These are phyloP conservation scores for Acanthamoeba quina DNA, from an alignment of 208 protist species.

Conservation along the genomic window DNA sequence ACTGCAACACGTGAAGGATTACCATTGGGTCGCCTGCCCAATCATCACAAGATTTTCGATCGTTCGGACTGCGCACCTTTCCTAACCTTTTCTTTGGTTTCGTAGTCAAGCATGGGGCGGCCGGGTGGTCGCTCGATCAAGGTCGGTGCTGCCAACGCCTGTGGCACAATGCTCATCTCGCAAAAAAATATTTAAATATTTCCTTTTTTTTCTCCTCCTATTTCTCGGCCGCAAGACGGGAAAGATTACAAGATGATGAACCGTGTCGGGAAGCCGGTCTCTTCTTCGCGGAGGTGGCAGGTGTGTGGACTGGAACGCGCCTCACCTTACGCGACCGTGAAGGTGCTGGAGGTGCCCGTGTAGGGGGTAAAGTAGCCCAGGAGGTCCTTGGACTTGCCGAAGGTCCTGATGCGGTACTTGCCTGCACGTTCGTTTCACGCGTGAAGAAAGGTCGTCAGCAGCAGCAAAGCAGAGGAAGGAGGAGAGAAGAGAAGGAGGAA, in stretches of 20 bases:
- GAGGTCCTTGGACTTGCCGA: slow-evolving; percentile 64
- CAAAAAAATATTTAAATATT: not conserved
- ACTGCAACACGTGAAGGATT: not conserved
- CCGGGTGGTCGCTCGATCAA: not conserved
- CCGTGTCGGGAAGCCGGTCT: not conserved
- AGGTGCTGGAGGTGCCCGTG: slow-evolving; percentile 53
- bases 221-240: not conserved
- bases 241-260: not conserved
- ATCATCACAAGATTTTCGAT: not conserved
- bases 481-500: slow-evolving; percentile 46
- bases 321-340: slow-evolving; percentile 39
- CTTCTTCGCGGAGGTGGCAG: not conserved
- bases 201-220: not conserved
- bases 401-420: slow-evolving; percentile 74
- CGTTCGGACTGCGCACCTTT: not conserved
- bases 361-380: slow-evolving; percentile 37
- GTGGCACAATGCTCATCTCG: not conserved
- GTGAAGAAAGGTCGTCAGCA: not conserved
- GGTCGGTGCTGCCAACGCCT: not conserved
- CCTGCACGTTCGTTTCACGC: not conserved
- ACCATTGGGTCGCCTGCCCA: not conserved
- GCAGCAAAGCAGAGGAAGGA: not conserved
- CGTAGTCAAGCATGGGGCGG: not conserved
- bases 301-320: not conserved
- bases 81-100: slow-evolving; percentile 2